Conservation (phyloP, 2,329 filamentous ascomycete genomes). For the Plectosphaerella cucumerina region DNA sequence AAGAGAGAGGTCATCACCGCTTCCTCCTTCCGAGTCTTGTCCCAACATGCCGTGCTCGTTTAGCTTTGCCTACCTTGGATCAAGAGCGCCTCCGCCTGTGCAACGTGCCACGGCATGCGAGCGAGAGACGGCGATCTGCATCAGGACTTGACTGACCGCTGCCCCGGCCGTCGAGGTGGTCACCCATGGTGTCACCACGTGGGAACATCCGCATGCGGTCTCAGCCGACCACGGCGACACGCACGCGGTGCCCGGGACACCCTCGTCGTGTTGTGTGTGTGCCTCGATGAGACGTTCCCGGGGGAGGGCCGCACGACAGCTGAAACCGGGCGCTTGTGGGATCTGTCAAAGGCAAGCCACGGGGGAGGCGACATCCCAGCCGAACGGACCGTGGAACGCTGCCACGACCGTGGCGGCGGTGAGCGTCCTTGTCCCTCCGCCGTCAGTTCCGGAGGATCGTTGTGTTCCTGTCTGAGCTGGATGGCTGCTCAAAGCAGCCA, state of each 20-base stretch:
- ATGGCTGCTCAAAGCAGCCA: no score
- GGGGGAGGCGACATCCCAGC: background rate
- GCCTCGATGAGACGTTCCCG: background rate
- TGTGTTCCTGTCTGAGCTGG: no score
- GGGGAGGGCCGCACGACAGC: no score
- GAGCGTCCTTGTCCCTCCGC: constrained; percentile 3
- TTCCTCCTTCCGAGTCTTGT: background rate
- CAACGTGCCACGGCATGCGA: constrained; percentile 9
- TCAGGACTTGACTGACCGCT: background rate
- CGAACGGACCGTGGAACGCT: background rate
- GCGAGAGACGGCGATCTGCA: background rate
- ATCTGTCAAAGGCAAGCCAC: no score
- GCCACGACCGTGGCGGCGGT: constrained; percentile 1
- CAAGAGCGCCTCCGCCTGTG: constrained; percentile 18
- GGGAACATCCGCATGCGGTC: background rate
- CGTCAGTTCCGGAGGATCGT: no score
- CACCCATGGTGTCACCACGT: background rate
- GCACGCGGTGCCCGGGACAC: background rate
- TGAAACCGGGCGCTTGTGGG: no score
- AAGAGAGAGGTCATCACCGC: background rate
- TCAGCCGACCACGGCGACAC: background rate
- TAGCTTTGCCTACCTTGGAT: constrained; percentile 34
- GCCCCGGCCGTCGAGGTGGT: background rate
- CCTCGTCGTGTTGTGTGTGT: background rate
- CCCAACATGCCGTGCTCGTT: constrained; percentile 26